Conservation (phyloP, 164 flowering plant species). For the Liriodendron chinense region DNA sequence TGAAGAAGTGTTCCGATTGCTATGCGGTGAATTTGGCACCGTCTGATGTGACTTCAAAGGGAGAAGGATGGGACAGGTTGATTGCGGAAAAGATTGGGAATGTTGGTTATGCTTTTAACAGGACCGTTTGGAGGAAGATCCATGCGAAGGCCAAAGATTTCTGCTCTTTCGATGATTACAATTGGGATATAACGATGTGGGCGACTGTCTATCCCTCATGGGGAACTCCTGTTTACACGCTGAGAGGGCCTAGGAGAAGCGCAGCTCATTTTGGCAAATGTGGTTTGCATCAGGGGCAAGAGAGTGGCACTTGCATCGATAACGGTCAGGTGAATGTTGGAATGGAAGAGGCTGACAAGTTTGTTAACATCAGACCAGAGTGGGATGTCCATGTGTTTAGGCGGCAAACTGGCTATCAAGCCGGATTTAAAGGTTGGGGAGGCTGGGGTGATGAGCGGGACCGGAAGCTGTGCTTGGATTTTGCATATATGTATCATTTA, state of each 20-base stretch:
- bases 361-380: conserved; percentile 49
- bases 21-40: conserved; percentile 91
- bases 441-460: conserved; percentile 97
- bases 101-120: conserved; percentile 83
- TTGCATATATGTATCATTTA: conserved; percentile 63
- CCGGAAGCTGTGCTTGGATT: conserved; percentile 64
- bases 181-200: conserved; percentile 99
- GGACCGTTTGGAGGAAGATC: conserved; percentile 85
- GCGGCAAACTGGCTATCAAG: conserved; percentile 74
- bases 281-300: conserved; percentile 94
- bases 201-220: conserved; percentile 89
- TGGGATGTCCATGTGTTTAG: conserved; percentile 52
- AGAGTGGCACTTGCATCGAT: conserved; percentile 53
- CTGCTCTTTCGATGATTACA: conserved; percentile 90
- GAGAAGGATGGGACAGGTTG: conserved; percentile 63
- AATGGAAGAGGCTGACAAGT: conserved; percentile 58
- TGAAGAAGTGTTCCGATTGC: conserved; percentile 69
- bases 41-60: conserved; percentile 72
- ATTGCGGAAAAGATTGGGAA: conserved; percentile 91
- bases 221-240: conserved; percentile 70
- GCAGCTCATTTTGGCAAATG: conserved; percentile 97
- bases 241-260: conserved; percentile 83
- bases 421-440: conserved; percentile 99
- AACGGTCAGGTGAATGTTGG: conserved; percentile 55
- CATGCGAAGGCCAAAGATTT: conserved; percentile 67